phyloP scores from a whole-genome alignment of 2,329 filamentous ascomycete species.

The Kalaharituber pfeilii region DNA sequence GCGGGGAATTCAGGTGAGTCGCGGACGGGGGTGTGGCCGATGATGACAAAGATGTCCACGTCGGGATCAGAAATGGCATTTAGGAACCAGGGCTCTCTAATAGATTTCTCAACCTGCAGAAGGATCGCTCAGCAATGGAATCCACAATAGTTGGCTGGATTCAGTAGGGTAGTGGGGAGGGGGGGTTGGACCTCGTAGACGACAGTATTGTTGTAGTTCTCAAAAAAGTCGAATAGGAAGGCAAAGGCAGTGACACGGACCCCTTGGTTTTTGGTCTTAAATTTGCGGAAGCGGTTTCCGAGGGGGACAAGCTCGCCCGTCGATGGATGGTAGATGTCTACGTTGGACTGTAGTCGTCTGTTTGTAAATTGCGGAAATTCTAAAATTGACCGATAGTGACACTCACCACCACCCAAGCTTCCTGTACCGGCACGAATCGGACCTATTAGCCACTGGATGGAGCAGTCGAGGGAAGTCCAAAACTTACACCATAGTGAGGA shows the following conservation, averaged over 20 bases:
- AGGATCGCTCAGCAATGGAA: too few species aligned
- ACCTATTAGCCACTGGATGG: too few species aligned
- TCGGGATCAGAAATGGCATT: slow-evolving; percentile 39
- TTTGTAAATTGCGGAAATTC: slow-evolving; percentile 40
- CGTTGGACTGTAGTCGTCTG: slow-evolving; percentile 53
- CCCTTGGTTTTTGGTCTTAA: slow-evolving; percentile 77
- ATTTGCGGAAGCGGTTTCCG: slow-evolving; percentile 68
- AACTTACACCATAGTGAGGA: slow-evolving; percentile 47
- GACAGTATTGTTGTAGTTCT: slow-evolving; percentile 77
- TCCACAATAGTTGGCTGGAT: too few species aligned
- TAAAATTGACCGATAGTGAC: slow-evolving; percentile 44
- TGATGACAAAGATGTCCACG: slow-evolving; percentile 45
- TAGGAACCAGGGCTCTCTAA: slow-evolving; percentile 64
- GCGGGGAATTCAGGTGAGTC: slow-evolving; percentile 30
- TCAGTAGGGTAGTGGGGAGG: too few species aligned
- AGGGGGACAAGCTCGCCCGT: slow-evolving; percentile 57
- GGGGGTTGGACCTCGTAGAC: slow-evolving; percentile 50
- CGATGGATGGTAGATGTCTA: slow-evolving; percentile 65
- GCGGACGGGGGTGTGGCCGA: slow-evolving; percentile 45
- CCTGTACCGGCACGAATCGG: not conserved
- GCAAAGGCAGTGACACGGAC: slow-evolving; percentile 76
- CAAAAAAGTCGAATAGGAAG: slow-evolving; percentile 85
- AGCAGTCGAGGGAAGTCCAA: not conserved
- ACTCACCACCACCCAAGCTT: slow-evolving; percentile 21
- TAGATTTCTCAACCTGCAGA: slow-evolving; percentile 44